A percentile compares a stretch with the other conserved stretches of the same genome.
Conservation (phyloP, 306 rosid genomes). For the Erythrophleum fordii region DNA sequence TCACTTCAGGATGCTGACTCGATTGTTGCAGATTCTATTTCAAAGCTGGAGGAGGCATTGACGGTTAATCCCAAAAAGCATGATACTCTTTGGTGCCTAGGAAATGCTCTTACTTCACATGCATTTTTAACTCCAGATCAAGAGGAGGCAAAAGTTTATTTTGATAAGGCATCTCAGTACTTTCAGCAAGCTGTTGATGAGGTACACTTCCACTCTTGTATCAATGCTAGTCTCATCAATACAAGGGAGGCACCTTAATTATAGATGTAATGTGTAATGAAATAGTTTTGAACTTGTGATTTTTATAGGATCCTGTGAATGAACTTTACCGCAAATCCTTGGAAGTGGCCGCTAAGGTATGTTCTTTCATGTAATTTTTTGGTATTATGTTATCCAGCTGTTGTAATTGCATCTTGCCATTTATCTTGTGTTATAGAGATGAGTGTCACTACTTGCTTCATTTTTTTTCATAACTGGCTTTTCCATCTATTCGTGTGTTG, state of each 20-base stretch:
- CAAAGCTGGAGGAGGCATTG: constrained; percentile 70
- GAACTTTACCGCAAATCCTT: constrained; percentile 60
- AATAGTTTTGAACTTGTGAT: background rate
- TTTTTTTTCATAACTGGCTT: background rate
- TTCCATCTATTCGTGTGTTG: background rate
- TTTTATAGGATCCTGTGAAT: constrained; percentile 57
- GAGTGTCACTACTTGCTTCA: background rate
- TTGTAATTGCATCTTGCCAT: background rate
- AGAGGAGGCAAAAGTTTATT: constrained; percentile 56
- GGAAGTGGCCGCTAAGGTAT: constrained; percentile 71
- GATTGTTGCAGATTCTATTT: constrained; percentile 50
- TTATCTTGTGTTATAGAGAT: background rate
- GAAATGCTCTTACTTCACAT: constrained; percentile 61
- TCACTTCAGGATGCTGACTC: constrained; percentile 8
- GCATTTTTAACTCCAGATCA: constrained; percentile 59
- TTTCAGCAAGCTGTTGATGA: constrained; percentile 60
- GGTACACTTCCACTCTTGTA: constrained; percentile 34
- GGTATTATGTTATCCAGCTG: background rate
- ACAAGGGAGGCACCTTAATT: background rate
- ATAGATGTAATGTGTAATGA: background rate
- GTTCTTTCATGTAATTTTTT: constrained; percentile 4
- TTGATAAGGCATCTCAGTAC: constrained; percentile 48
- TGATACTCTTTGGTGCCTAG: constrained; percentile 71
- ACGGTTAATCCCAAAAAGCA: constrained; percentile 58
- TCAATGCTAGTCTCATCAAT: background rate